Conservation (phyloP, 331 rosid genomes). For the Cydonia oblonga region DNA sequence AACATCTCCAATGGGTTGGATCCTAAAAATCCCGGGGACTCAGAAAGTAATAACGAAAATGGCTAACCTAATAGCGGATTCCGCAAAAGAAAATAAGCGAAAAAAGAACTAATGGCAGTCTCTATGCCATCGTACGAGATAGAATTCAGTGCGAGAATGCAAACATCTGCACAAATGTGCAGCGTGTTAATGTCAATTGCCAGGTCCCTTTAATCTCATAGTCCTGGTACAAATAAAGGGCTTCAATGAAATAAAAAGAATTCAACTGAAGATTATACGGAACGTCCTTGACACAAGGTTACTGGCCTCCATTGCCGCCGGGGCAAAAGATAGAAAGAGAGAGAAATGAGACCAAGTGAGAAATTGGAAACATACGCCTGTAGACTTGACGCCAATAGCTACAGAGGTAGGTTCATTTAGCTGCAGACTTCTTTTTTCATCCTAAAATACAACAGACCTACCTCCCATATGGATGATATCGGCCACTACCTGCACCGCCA, state of each 20-base stretch:
- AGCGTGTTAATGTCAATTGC: constrained; percentile 8
- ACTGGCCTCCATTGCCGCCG: neutral
- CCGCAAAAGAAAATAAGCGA: neutral
- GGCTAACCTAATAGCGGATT: neutral
- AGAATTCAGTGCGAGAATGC: neutral
- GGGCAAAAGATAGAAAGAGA: neutral
- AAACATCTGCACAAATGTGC: constrained; percentile 25
- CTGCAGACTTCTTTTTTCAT: constrained; percentile 17
- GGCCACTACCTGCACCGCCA: constrained; percentile 56
- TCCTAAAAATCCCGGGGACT: neutral
- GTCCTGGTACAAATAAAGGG: neutral
- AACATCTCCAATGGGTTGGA: neutral
- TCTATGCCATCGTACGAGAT: neutral
- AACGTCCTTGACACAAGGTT: neutral
- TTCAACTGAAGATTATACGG: neutral
- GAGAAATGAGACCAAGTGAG: neutral
- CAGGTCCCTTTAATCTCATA: neutral
- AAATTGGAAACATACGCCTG: constrained; percentile 8
- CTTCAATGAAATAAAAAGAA: neutral
- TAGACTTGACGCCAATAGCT: constrained; percentile 19
- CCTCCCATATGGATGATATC: constrained; percentile 94
- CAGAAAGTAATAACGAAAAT: neutral
- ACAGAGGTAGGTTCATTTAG: constrained; percentile 13
- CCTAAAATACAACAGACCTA: constrained; percentile 29
- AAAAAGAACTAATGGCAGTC: neutral